Conservation (phyloP, 176 grass and related monocot species). For the sorghum (Sorghum bicolor) region Sorghum_bicolor_NCBIv3 NC_012873.2:53249001-53249500, state of each 20-base stretch:
- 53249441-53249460: no score
- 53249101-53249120: neutral
- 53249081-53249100: slow-evolving; percentile 11
- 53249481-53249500: neutral
- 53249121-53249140: neutral
- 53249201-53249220: neutral
- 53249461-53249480: no score
- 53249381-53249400: no score
- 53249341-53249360: no score
- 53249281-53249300: no score
- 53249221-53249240: neutral
- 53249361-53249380: no score
- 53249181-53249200: neutral
- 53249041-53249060: slow-evolving; percentile 51
- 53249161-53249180: neutral
- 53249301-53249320: no score
- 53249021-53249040: neutral
- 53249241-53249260: neutral
- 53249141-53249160: neutral
- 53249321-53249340: no score
- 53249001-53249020: no score
- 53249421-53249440: no score
- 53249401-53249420: no score
- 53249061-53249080: neutral
- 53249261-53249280: neutral